A percentile compares a stretch with the other conserved stretches of the same genome.
Conservation (phyloP, 179 eudicot species). For the Silene vulgaris region DNA sequence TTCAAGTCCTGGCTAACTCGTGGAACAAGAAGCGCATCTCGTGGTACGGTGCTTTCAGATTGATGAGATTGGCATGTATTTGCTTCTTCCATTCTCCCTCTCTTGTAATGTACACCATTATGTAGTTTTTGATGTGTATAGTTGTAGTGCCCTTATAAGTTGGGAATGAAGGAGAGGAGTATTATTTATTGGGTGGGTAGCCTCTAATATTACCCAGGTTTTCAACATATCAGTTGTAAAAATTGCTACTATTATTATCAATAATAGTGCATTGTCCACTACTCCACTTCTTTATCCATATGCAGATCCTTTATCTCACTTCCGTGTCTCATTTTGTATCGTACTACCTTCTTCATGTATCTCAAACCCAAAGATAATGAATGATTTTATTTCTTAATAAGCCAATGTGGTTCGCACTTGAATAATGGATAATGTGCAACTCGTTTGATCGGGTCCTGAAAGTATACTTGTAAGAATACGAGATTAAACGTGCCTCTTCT, state of each 20-base stretch:
- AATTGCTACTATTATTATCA: constrained; percentile 25
- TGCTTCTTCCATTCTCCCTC: constrained; percentile 7
- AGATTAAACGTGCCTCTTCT: no score
- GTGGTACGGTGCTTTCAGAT: constrained; percentile 16
- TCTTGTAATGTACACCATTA: constrained; percentile 23
- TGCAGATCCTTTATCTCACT: no score
- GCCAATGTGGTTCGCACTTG: not conserved
- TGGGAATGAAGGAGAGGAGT: constrained; percentile 15
- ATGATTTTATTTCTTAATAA: not conserved
- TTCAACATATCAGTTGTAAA: constrained; percentile 18
- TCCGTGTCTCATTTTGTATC: no score
- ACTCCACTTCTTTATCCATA: not conserved
- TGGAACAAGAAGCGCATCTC: constrained; percentile 19
- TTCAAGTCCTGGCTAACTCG: not conserved
- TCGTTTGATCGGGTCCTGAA: no score
- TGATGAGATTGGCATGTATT: constrained; percentile 7
- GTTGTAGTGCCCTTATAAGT: constrained; percentile 25
- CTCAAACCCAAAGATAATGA: no score
- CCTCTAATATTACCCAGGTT: constrained; percentile 31
- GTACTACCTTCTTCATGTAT: no score
- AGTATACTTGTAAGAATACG: no score
- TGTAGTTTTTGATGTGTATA: constrained; percentile 33
- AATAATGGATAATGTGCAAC: not conserved
- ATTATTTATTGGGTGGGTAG: constrained; percentile 22
- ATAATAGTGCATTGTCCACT: constrained; percentile 18